Base-by-base conservation (phyloP, 306 rosid species). In the Oxytropis ochrocephala region DNA sequence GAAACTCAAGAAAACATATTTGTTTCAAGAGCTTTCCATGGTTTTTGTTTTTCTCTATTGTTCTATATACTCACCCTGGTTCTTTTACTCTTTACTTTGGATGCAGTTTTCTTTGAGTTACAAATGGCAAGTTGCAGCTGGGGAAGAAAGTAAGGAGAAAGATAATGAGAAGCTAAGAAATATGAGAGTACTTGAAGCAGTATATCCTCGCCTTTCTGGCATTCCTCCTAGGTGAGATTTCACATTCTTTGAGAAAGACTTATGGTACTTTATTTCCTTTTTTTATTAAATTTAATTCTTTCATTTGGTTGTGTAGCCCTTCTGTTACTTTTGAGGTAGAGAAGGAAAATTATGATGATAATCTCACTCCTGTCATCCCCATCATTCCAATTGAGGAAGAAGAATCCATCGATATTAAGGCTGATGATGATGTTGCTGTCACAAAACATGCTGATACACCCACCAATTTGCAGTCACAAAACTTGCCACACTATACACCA, bases 61-160 rank as follows among this genome's bases (percentile, higher is more conserved):
- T 44, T 67, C 5, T 17, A 16, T 43, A 71, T 46, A 16, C 27
- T 5, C 19, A 2, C 13, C 16, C 64, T 46, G 30, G 36, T 53
- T 74, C 1, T 7, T 56, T 58, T 2, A 32, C 46, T 35, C 30
- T 10, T 27, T 76, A 9, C 48, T 27, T 75, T 16, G 11, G 12
- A 62, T 39, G 35, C 84, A 92, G 96, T 13, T 87, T 81, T 58
- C 56, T 55, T 18, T 76, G 66, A 63, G 58, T 55, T 4, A 5
- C 41, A 9, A 73, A 41, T 92, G 96, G 98, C 11, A 6, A 6
- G 85, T 92, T n/a, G 89, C 59, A 0, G 84, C 89, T 5, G 98
- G 96, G 13, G 92, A 89, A 77, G 85, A 85, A 59, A 89, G 98
- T 64, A 60, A 9, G 36, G 98, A 89, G 75, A 77, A 48, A 50